Evolutionary conservation across 768 basidiomycete genomes (phyloP), one percentile per base, ranked within the genome.

Genomic region (Lactarius hengduanensis): DNA sequence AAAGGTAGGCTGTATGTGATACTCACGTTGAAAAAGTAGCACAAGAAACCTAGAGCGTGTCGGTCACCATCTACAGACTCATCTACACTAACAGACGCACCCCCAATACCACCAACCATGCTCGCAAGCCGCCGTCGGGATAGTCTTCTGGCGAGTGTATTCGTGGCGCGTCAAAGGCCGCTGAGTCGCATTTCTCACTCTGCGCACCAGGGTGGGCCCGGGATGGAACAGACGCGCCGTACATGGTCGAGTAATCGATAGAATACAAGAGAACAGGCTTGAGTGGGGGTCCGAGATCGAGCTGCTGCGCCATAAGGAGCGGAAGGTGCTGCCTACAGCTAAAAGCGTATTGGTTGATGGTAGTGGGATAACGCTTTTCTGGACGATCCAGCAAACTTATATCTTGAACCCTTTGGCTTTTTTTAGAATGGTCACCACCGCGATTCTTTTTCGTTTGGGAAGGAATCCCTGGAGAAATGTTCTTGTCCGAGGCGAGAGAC

Each of bases 101-200:
- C 18, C 81, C 80, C 26, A 73, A 54, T 10, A 81, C 78, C 28
- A 80, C 74, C 20, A 79, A 65, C 81, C 81, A 83, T 4, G 81
- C 81, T 57, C 75, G 72, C 38, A 79, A 64, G 2, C 81, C 81
- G 38, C 81, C 81, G 65, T 83, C 81, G 7, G 80, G 82, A 63
- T 71, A 76, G 20, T 77, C 74, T 30, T 72, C 63, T 28, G 28
- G 43, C 5, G 56, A 22, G 10, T 61, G 26, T 16, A 32, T 32
- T 1, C 22, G 6, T 38, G 15, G 20, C 36, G 38, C 43, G 30
- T 30, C 32, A 32, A 15, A n/a, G 30, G 18, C 0, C 30, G 9
- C 56, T 30, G 30, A 32, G 18, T 50, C 20, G 32, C 43, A 4
- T 16, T 57, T 8, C 16, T 13, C 56, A 32, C 38, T 41, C 61